These are phyloP conservation scores for Lasiosphaeris hirsuta DNA, from an alignment of 495 filamentous ascomycete species.

Conservation along the genomic window DNA sequence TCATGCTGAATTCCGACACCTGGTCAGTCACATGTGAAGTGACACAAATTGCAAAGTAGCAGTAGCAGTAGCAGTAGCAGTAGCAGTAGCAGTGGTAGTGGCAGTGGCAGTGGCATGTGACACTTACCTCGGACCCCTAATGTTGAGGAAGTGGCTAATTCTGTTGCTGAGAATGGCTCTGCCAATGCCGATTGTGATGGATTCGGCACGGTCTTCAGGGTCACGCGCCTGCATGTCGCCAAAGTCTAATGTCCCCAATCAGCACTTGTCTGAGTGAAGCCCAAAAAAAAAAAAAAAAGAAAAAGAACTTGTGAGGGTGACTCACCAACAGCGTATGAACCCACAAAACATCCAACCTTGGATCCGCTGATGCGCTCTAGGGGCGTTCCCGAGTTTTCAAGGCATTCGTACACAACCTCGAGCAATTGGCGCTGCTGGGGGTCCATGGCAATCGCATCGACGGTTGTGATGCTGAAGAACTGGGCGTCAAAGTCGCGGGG, in stretches of 20 bases:
- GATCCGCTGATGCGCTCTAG: constrained; percentile 65
- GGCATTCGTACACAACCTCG: constrained; percentile 72
- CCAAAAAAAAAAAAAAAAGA: background rate
- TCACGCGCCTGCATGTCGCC: constrained; percentile 33
- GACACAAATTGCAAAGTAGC: too few relatives aligned
- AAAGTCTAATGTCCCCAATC: constrained; percentile 55
- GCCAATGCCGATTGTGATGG: constrained; percentile 25
- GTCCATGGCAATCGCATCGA: constrained; percentile 40
- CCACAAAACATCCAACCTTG: constrained; percentile 74
- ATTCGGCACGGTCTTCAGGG: constrained; percentile 17
- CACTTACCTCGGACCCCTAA: constrained; percentile 29
- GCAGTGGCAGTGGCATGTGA: too few relatives aligned
- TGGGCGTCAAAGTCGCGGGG: constrained; percentile 12
- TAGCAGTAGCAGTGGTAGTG: too few relatives aligned
- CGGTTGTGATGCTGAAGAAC: constrained; percentile 12
- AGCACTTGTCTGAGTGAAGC: background rate
- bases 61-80: too few relatives aligned
- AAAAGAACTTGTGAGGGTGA: background rate
- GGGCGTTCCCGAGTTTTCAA: constrained; percentile 72
- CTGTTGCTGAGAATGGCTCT: constrained; percentile 43
- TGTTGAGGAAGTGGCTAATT: constrained; percentile 47
- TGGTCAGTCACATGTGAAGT: background rate
- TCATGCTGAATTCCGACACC: constrained; percentile 15
- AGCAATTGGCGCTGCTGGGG: constrained; percentile 57
- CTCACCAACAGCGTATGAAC: constrained; percentile 52